Conservation (phyloP, 176 grass and related monocot genomes). For the maize (Zea mays) region Zm-B73-REFERENCE-NAM-5.0 NC_050104.1:160348001-160348500, state of each 20-base stretch:
- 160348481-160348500: too few relatives aligned
- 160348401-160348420: slow-evolving; percentile 82
- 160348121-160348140: slow-evolving; percentile 50
- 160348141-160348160: slow-evolving; percentile 51
- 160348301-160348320: slow-evolving; percentile 77
- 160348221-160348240: slow-evolving; percentile 47
- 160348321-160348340: slow-evolving; percentile 53
- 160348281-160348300: slow-evolving; percentile 62
- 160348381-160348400: slow-evolving; percentile 43
- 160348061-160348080: too few relatives aligned
- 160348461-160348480: slow-evolving; percentile 68
- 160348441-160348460: slow-evolving; percentile 90
- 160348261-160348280: slow-evolving; percentile 40
- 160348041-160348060: background rate
- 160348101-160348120: slow-evolving; percentile 77
- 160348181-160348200: slow-evolving; percentile 79
- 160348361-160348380: slow-evolving; percentile 58
- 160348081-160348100: background rate
- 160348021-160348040: background rate
- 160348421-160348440: slow-evolving; percentile 84
- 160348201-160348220: slow-evolving; percentile 37
- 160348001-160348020: slow-evolving; percentile 80
- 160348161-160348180: slow-evolving; percentile 59
- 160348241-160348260: slow-evolving; percentile 43
- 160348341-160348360: slow-evolving; percentile 53